Evolutionary conservation across 768 basidiomycete genomes (phyloP), one percentile per base, ranked within the genome.

Genomic region (Sarcomyxa edulis): DNA sequence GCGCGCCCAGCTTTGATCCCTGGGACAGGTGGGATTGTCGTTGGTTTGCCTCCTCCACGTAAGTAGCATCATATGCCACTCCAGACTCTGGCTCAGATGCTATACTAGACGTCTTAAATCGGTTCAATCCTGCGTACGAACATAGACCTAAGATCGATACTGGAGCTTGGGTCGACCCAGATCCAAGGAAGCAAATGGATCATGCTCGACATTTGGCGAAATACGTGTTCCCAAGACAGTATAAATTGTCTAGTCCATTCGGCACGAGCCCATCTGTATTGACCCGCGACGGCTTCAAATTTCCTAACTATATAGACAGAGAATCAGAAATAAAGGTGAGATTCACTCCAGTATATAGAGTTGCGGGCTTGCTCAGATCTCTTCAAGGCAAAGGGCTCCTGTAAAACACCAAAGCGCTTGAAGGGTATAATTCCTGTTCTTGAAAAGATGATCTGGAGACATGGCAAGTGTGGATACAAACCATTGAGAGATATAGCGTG

Each of bases 161-260:
- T 27, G 54, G 48, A 4, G 43, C 43, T 3, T 67, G 62, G 39
- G 48, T 60, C 2, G 71, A 76, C 23, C 69, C 68, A 1, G 73
- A 78, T 44, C 61, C 65, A 18, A 64, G 60, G 7, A 52, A 62
- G 42, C 72, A 73, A 47, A 66, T 64, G 30, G 67, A 68, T 26
- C 56, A 75, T 26, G 71, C 74, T 1, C 71, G 84, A 27, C 79
- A 79, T 45, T 59, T 91, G 1, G 70, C 84, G 23, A 93, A 92
- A 61, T 84, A 91, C 50, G 65, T 98, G 2, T 95, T 98, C 50
- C 81, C 92, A 7, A 69, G 81, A 27, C 86, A 92, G 48, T 90
- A 81, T 50, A 72, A 74, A 0, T 53, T 96, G 1, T 52, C 66
- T 4, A 84, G 65, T 47, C 69, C 81, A 2, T 93, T 92, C 44